phyloP scores from a whole-genome alignment of 805 yeast species.

The Pichia pseudocactophila region DNA sequence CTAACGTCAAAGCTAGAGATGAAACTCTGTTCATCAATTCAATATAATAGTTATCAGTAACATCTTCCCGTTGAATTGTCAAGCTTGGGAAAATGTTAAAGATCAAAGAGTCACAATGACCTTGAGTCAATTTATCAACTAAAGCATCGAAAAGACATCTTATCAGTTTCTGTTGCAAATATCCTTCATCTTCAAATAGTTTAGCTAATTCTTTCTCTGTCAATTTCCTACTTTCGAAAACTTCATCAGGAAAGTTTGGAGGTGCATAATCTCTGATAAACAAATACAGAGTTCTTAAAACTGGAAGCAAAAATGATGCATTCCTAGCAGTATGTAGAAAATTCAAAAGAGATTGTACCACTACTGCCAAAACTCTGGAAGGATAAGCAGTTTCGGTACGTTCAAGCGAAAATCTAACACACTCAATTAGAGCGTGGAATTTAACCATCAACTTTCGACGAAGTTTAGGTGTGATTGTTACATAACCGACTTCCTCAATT shows the following conservation, averaged over 20 bases:
- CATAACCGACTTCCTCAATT: not conserved
- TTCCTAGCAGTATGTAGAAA: constrained; percentile 37
- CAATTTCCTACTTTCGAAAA: constrained; percentile 24
- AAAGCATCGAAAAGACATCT: constrained; percentile 49
- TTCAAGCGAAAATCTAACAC: constrained; percentile 48
- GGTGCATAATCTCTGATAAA: constrained; percentile 53
- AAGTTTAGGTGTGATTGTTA: no score
- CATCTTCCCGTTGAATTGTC: not conserved
- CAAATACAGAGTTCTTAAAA: constrained; percentile 54
- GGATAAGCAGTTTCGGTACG: constrained; percentile 66
- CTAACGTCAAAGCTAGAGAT: constrained; percentile 53
- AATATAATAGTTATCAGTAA: constrained; percentile 1
- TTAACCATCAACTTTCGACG: constrained; percentile 21
- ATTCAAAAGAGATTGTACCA: constrained; percentile 49
- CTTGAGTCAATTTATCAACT: constrained; percentile 14
- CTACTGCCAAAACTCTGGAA: constrained; percentile 67
- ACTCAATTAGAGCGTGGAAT: constrained; percentile 59
- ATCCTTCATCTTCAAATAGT: constrained; percentile 46
- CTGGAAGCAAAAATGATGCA: constrained; percentile 21
- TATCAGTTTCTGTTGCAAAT: constrained; percentile 56
- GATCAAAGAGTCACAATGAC: not conserved
- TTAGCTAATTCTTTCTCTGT: constrained; percentile 30
- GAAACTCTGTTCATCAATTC: constrained; percentile 22
- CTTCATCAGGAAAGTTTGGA: constrained; percentile 33
- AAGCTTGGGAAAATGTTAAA: constrained; percentile 1